phyloP scores from a whole-genome alignment of 2,329 filamentous ascomycete genomes.

The Periconia sp. region DNA sequence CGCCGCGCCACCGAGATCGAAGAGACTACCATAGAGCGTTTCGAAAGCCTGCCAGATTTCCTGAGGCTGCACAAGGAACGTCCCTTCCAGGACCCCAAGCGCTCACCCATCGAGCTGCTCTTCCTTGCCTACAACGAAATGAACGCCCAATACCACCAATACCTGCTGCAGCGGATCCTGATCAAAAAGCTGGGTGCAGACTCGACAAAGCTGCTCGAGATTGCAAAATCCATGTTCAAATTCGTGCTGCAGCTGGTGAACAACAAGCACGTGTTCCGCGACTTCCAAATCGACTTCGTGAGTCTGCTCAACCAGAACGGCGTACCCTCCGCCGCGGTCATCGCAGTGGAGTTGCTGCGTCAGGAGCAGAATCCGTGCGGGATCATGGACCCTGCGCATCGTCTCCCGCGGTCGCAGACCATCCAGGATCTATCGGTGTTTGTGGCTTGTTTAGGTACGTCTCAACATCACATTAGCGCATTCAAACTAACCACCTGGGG shows the following conservation, averaged over 20 bases:
- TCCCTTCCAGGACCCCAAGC: constrained; percentile 16
- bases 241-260: constrained; percentile 42
- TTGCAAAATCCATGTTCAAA: constrained; percentile 42
- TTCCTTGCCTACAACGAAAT: constrained; percentile 37
- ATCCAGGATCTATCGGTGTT: constrained; percentile 52
- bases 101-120: constrained; percentile 45
- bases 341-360: constrained; percentile 48
- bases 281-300: constrained; percentile 47
- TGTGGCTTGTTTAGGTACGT: constrained; percentile 43
- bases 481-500: background rate
- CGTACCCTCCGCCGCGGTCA: constrained; percentile 46
- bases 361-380: constrained; percentile 39
- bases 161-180: constrained; percentile 58
- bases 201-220: constrained; percentile 39
- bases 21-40: constrained; percentile 17
- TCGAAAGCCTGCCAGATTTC: constrained; percentile 29
- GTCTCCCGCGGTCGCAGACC: constrained; percentile 47
- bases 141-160: constrained; percentile 11
- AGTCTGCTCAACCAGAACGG: constrained; percentile 44
- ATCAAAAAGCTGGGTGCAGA: constrained; percentile 45
- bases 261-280: constrained; percentile 43
- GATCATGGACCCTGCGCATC: constrained; percentile 23
- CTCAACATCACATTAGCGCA: background rate
- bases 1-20: constrained; percentile 39
- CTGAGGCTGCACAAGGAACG: constrained; percentile 23